Percentiles rank a stretch among this genome's conserved stretches.
phyloP scores from a whole-genome alignment of 2,329 filamentous ascomycete genomes.

The Apiospora saccharicola region DNA sequence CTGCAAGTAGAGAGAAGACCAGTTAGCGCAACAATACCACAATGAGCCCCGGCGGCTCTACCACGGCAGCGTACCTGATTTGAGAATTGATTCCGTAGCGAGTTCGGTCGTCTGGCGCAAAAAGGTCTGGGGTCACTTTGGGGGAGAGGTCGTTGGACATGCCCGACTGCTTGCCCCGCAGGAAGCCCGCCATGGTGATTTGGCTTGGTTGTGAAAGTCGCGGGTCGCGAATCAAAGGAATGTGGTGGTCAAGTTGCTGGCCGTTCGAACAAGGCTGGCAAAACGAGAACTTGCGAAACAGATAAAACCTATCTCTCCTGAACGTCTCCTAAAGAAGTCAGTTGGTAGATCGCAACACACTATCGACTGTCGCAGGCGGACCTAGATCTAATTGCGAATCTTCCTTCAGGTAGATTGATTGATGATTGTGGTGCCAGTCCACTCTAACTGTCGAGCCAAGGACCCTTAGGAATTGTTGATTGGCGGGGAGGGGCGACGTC shows the following conservation, averaged over 20 bases:
- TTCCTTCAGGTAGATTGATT: constrained; percentile 19
- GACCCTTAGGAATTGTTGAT: constrained; percentile 17
- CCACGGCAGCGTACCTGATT: constrained; percentile 58
- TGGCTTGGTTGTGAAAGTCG: background rate
- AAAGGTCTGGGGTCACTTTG: constrained; percentile 78
- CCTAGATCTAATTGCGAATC: constrained; percentile 9
- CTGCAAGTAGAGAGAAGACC: constrained; percentile 53
- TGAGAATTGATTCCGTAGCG: constrained; percentile 85
- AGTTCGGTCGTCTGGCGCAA: constrained; percentile 82
- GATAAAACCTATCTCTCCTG: background rate
- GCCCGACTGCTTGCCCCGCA: constrained; percentile 92
- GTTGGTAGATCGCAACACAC: background rate
- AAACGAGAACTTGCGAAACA: background rate
- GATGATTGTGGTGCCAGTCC: constrained; percentile 20
- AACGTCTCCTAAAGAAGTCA: background rate
- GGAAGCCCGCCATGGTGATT: constrained; percentile 78
- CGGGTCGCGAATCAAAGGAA: background rate
- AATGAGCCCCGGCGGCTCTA: background rate
- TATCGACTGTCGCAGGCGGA: background rate
- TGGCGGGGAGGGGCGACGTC: constrained; percentile 15
- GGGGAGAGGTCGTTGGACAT: constrained; percentile 90
- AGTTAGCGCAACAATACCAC: background rate
- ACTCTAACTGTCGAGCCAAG: background rate
- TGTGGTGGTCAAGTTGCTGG: constrained; percentile 5
- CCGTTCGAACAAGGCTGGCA: background rate